Evolutionary conservation across 495 filamentous ascomycete genomes (phyloP).

Genomic region (Neurospora sp.): DNA sequence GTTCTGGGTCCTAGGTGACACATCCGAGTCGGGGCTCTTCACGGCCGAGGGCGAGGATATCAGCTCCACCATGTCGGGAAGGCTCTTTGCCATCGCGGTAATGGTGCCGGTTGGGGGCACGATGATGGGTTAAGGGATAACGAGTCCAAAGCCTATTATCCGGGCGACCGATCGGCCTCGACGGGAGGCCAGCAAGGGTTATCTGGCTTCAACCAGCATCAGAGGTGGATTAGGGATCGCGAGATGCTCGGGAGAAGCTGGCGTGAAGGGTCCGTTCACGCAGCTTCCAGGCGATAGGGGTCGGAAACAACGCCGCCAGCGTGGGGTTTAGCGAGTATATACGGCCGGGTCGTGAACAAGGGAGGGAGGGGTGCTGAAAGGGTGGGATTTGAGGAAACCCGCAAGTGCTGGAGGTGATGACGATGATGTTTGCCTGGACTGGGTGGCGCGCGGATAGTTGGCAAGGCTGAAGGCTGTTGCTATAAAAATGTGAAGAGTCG

Average conservation of each 20-base stretch:
- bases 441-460: not conserved
- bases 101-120: not conserved
- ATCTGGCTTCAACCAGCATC: constrained; percentile 30
- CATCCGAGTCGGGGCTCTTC: constrained; percentile 29
- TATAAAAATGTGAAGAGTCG: not conserved
- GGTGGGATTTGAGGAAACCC: not conserved
- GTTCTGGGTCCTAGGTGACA: constrained; percentile 28
- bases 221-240: constrained; percentile 9
- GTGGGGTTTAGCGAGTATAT: not conserved
- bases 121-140: not conserved
- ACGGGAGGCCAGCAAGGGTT: constrained; percentile 37
- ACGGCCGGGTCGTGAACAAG: not conserved
- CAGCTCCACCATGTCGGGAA: constrained; percentile 19
- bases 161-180: constrained; percentile 34
- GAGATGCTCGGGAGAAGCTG: not conserved
- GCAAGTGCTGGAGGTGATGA: not conserved
- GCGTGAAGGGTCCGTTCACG: not conserved
- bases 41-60: constrained; percentile 12
- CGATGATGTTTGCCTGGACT: not conserved
- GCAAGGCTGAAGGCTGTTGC: not conserved
- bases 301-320: not conserved
- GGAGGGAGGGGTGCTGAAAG: not conserved
- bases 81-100: constrained; percentile 19
- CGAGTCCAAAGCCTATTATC: constrained; percentile 18
- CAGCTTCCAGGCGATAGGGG: not conserved